Percentiles rank a stretch among this genome's conserved stretches.
Evolutionary conservation across 495 filamentous ascomycete species (phyloP).

Genomic region (Aspergillus cristatus): DNA sequence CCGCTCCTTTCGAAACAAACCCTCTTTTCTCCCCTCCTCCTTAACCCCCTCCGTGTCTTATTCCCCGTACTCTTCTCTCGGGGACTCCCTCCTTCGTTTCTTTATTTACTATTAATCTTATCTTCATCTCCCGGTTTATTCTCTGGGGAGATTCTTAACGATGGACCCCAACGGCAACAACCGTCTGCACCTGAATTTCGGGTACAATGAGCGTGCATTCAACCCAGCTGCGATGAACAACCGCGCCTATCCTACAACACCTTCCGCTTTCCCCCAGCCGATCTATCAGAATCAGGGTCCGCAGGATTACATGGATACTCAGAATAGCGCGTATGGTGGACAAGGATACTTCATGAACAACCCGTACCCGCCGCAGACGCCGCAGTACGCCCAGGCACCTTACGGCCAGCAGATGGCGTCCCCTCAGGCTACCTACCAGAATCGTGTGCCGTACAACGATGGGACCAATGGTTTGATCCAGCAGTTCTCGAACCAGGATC

Average conservation of each 20-base stretch:
- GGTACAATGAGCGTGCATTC: conserved; percentile 54
- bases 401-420: conserved; percentile 54
- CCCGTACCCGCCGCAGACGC: conserved; percentile 47
- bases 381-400: conserved; percentile 52
- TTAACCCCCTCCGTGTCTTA: not conserved
- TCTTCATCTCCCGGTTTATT: conserved; percentile 2
- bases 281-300: conserved; percentile 60
- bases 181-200: conserved; percentile 65
- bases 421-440: conserved; percentile 41
- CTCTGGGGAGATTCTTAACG: conserved; percentile 13
- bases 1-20: conserved; percentile 2
- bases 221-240: conserved; percentile 48
- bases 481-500: conserved; percentile 95
- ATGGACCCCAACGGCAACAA: conserved; percentile 47
- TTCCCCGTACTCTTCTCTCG: not conserved
- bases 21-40: conserved; percentile 1
- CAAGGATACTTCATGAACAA: conserved; percentile 60
- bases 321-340: conserved; percentile 35
- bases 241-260: conserved; percentile 90
- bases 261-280: conserved; percentile 91
- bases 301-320: conserved; percentile 43
- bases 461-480: conserved; percentile 76
- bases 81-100: not conserved
- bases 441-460: conserved; percentile 45
- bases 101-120: not conserved